phyloP scores from a whole-genome alignment of 176 grass and related monocot species.

The Phragmites australis region DNA sequence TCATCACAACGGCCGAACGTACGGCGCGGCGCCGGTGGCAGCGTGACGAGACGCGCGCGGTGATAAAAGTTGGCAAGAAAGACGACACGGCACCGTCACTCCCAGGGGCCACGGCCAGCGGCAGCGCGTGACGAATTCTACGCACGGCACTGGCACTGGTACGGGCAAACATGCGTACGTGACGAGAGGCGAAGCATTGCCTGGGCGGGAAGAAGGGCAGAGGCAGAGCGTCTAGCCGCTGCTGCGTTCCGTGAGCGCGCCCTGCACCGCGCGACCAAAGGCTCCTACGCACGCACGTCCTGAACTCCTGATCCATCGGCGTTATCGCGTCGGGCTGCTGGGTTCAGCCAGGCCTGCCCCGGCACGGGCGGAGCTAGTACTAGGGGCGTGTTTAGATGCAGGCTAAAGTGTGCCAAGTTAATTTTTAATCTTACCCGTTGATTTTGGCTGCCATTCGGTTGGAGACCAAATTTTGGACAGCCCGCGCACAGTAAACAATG shows the following conservation, averaged over 20 bases:
- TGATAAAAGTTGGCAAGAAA: not conserved
- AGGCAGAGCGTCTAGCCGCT: not conserved
- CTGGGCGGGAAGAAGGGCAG: too few relatives aligned
- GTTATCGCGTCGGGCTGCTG: conserved; percentile 24
- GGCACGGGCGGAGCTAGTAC: not conserved
- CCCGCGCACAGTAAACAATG: too few relatives aligned
- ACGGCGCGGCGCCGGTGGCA: not conserved
- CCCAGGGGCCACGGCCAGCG: too few relatives aligned
- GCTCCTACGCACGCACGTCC: not conserved
- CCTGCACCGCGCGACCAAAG: not conserved
- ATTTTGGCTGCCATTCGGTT: too few relatives aligned
- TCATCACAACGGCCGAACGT: not conserved
- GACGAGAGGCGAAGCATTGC: too few relatives aligned
- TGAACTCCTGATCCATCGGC: conserved; percentile 11
- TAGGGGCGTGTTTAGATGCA: too few relatives aligned
- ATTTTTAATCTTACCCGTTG: too few relatives aligned
- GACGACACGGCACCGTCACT: not conserved
- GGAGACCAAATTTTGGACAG: too few relatives aligned
- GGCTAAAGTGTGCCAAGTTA: too few relatives aligned
- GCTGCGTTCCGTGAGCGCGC: not conserved
- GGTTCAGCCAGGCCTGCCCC: not conserved
- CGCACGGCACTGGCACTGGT: too few relatives aligned
- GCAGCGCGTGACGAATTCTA: too few relatives aligned
- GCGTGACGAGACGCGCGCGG: not conserved
- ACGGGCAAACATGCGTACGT: not conserved